phyloP scores from a whole-genome alignment of 805 yeast genomes.

The Ogataea philodendri region DNA sequence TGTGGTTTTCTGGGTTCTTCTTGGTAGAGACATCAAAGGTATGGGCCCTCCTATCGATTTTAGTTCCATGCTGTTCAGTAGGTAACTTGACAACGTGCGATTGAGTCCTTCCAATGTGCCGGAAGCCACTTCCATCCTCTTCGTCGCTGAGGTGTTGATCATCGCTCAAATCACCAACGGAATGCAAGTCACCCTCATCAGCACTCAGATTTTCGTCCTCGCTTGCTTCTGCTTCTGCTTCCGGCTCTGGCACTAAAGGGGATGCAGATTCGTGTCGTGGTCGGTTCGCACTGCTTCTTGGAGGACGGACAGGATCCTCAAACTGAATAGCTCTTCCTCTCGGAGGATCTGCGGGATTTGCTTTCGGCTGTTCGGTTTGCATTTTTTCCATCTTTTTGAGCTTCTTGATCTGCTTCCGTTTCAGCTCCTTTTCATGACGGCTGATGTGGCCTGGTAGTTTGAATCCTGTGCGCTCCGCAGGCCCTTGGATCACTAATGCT shows the following conservation, averaged over 20 bases:
- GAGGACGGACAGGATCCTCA: conserved; percentile 15
- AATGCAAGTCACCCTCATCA: no score
- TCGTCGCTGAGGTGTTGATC: conserved; percentile 18
- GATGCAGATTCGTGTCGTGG: neutral
- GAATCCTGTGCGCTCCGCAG: conserved; percentile 61
- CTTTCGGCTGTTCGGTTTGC: conserved; percentile 4
- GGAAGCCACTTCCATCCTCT: conserved; percentile 10
- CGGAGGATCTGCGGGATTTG: conserved; percentile 1
- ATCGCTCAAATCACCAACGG: conserved; percentile 27
- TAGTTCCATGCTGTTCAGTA: conserved; percentile 23
- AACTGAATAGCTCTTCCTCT: conserved; percentile 23
- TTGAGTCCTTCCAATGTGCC: conserved; percentile 23
- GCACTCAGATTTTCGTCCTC: no score
- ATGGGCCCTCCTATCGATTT: conserved; percentile 43
- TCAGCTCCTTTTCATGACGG: conserved; percentile 19
- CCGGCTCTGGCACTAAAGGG: conserved; percentile 4
- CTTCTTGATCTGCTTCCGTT: conserved; percentile 24
- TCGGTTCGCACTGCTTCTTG: neutral
- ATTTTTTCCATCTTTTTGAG: conserved; percentile 16
- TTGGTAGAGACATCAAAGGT: conserved; percentile 41
- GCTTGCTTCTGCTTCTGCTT: conserved; percentile 19
- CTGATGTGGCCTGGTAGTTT: conserved; percentile 24
- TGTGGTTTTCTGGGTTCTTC: conserved; percentile 7
- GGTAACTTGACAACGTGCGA: conserved; percentile 34
- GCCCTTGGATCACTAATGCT: conserved; percentile 72